Conservation (phyloP, 768 basidiomycete species). For the Suillus alpinus region DNA sequence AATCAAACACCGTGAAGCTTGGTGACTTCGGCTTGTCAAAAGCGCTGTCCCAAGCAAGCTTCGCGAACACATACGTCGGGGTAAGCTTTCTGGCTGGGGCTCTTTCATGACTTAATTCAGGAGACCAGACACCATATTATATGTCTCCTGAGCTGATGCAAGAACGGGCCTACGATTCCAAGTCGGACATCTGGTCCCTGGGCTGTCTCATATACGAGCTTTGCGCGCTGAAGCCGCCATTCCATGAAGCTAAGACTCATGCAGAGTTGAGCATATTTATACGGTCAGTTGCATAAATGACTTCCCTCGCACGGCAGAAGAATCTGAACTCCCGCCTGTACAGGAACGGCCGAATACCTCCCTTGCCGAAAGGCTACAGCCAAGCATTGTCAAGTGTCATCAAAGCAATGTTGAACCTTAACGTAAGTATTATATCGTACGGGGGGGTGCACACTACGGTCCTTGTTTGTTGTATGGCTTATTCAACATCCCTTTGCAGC, state of each 20-base stretch:
- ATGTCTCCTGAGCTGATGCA: conserved; percentile 99
- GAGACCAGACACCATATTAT: conserved; percentile 93
- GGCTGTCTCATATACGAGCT: conserved; percentile 97
- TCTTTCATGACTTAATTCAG: conserved; percentile 30
- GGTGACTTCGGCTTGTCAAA: conserved; percentile 98
- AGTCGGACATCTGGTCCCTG: conserved; percentile 98
- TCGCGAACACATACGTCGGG: conserved; percentile 96
- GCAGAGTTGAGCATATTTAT: conserved; percentile 81
- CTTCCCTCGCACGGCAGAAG: neutral
- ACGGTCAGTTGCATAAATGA: conserved; percentile 44
- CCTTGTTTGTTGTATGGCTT: neutral
- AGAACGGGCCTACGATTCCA: conserved; percentile 96
- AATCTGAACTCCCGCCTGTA: neutral
- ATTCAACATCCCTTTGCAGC: conserved; percentile 40
- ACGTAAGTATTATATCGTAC: conserved; percentile 43
- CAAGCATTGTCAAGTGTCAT: conserved; percentile 69
- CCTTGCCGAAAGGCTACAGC: conserved; percentile 81
- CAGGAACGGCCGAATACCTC: conserved; percentile 89
- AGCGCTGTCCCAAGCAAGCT: conserved; percentile 81
- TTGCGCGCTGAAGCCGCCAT: conserved; percentile 90
- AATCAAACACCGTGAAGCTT: conserved; percentile 82
- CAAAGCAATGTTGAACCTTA: conserved; percentile 83
- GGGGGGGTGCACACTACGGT: conserved; percentile 6
- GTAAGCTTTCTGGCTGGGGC: conserved; percentile 44
- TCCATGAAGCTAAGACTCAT: conserved; percentile 91